Evolutionary conservation across 495 filamentous ascomycete species (phyloP).

Genomic region (Penicilliopsis zonata): DNA sequence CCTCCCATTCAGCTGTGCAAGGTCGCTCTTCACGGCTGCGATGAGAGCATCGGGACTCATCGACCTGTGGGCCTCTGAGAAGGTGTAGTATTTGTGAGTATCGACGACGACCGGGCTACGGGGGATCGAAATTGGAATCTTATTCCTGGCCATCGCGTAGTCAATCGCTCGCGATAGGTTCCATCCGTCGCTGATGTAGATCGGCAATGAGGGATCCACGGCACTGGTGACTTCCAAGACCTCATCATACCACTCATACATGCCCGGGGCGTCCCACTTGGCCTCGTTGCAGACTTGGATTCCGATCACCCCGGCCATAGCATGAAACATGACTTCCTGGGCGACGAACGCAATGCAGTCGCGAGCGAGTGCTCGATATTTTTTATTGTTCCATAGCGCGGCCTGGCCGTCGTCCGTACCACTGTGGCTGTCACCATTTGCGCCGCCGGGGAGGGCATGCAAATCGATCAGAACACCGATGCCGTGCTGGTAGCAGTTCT

Average conservation of each 20-base stretch:
- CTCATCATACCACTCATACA: conserved; percentile 42
- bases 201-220: conserved; percentile 34
- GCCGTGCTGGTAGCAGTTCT: conserved; percentile 22
- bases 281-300: conserved; percentile 44
- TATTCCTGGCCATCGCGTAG: conserved; percentile 16
- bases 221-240: conserved; percentile 25
- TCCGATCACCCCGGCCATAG: conserved; percentile 33
- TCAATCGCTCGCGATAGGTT: conserved; percentile 24
- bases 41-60: conserved; percentile 36
- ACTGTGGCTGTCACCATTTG: conserved; percentile 35
- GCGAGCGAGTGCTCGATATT: conserved; percentile 21
- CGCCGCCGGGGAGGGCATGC: conserved; percentile 43
- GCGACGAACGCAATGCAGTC: conserved; percentile 31
- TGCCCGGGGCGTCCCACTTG: conserved; percentile 25
- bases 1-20: conserved; percentile 8
- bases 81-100: conserved; percentile 44
- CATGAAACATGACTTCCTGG: conserved; percentile 17
- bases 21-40: conserved; percentile 12
- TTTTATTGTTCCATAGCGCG: conserved; percentile 26
- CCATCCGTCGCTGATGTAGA: conserved; percentile 46
- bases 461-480: conserved; percentile 43
- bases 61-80: conserved; percentile 28
- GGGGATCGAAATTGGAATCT: conserved; percentile 1
- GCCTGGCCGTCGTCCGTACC: conserved; percentile 33
- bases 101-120: conserved; percentile 40